Evolutionary conservation across 2,329 filamentous ascomycete genomes (phyloP), one percentile per base, ranked within the genome.

Genomic region (Fusarium floridanum): DNA sequence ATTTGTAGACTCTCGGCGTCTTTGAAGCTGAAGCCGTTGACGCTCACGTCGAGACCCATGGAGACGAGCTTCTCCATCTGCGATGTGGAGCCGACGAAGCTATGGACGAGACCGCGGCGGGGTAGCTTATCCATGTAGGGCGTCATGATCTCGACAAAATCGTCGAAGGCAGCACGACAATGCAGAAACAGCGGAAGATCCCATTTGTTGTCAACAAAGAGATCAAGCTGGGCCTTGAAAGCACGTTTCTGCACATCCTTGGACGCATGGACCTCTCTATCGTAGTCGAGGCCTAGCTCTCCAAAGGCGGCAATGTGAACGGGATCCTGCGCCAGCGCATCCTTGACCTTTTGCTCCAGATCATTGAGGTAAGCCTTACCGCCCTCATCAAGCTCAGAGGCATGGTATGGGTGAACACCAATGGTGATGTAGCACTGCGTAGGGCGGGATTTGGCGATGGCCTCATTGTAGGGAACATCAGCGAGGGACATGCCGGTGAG

Each of bases 341-440:
- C 67, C 27, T 78, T 76, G 4, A 79, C 78, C 32, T 73, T 74
- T 27, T 73, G 68, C 61, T 73, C 76, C n/a, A 79, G 50, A 29
- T 76, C 68, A 11, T 63, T 64, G 12, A 79, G 66, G 36, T 79
- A 77, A 11, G 74, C 53, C 56, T 77, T 70, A 4, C 78, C 77
- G 24, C 77, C 77, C 10, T 75, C 66, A 8, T 85, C 84, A 1
- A 86, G 83, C 66, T 88, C 85, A 0, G 76, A 76, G 0, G 85
- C 86, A 57, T 89, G 85, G 65, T 89, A 88, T 0, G 86, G 86
- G 66, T 88, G 87, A 5, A 88, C 81, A 2, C 87, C 87, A 11
- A 88, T 80, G 2, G 87, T 88, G 66, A 86, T 77, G 12, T 80
- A 84, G 68, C 85, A 87, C 36, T 80, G 78, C 4, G 68, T 50